A percentile compares a stretch with the other conserved stretches of the same genome.
phyloP scores from a whole-genome alignment of 305 asterid genomes.

The Coffea humblotiana region DNA sequence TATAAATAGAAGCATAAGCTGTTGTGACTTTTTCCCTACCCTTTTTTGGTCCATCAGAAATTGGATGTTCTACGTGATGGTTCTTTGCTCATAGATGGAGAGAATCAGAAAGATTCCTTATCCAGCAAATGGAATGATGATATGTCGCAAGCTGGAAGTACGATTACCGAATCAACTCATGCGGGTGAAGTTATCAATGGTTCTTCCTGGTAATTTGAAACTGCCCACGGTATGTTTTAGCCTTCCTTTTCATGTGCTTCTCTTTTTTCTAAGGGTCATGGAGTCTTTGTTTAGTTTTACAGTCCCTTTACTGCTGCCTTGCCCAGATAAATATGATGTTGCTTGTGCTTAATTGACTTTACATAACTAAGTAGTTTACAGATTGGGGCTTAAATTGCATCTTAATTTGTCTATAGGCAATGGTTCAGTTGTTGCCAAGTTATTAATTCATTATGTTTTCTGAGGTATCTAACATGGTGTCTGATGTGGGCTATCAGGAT shows the following conservation, averaged over 20 bases:
- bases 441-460: neutral
- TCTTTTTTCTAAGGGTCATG: neutral
- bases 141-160: constrained; percentile 80
- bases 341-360: neutral
- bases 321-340: neutral
- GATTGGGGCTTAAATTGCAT: neutral
- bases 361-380: neutral
- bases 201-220: constrained; percentile 65
- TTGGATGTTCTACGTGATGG: constrained; percentile 59
- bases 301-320: neutral
- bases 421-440: neutral
- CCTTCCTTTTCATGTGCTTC: constrained; percentile 16
- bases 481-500: constrained; percentile 45
- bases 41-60: constrained; percentile 50
- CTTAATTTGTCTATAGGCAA: neutral
- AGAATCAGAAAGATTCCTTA: constrained; percentile 57
- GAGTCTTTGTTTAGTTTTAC: neutral
- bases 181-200: constrained; percentile 80
- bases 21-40: constrained; percentile 32
- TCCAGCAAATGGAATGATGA: constrained; percentile 91
- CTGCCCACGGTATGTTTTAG: constrained; percentile 64
- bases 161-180: constrained; percentile 76
- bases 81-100: constrained; percentile 60
- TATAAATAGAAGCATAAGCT: neutral
- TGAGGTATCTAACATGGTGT: neutral